A percentile compares a stretch with the other conserved stretches of the same genome.
phyloP scores from a whole-genome alignment of 495 filamentous ascomycete genomes.

The Thozetella sp. region DNA sequence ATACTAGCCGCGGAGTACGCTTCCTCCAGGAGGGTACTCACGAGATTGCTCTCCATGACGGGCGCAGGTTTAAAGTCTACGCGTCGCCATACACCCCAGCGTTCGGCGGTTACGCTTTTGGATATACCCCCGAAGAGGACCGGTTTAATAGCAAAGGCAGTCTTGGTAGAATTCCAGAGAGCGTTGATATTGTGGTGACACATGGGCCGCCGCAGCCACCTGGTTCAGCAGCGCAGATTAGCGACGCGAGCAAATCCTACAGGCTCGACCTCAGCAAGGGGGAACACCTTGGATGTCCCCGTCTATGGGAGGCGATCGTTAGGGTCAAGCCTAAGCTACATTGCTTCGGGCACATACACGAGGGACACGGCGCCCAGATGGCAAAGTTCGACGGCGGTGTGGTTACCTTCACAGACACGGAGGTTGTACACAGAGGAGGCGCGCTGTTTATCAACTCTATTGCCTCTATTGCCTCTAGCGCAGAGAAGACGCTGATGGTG shows the following conservation, averaged over 20 bases:
- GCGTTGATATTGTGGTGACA: conserved; percentile 63
- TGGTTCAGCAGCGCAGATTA: not conserved
- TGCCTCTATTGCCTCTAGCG: not conserved
- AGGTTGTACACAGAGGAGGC: not conserved
- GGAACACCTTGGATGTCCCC: conserved; percentile 47
- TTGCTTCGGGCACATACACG: conserved; percentile 65
- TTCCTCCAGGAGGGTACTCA: conserved; percentile 63
- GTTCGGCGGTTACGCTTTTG: conserved; percentile 63
- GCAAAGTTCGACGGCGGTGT: not conserved
- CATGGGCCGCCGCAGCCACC: conserved; percentile 60
- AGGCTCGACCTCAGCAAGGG: conserved; percentile 40
- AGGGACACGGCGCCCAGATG: conserved; percentile 23
- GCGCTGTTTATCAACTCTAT: not conserved
- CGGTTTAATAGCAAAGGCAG: conserved; percentile 18
- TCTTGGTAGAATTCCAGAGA: conserved; percentile 12
- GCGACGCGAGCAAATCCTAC: not conserved
- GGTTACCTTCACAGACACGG: conserved; percentile 10
- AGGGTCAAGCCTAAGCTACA: conserved; percentile 52
- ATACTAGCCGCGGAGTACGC: conserved; percentile 42
- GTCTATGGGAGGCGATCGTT: conserved; percentile 43
- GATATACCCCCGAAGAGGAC: conserved; percentile 52
- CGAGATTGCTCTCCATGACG: conserved; percentile 48
- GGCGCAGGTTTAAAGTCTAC: conserved; percentile 57
- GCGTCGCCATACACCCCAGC: conserved; percentile 64
- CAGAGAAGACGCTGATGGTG: conserved; percentile 15